A percentile compares a stretch with the other conserved stretches of the same genome.
Evolutionary conservation across 106 monocot genomes (phyloP).

Genomic region (Alisma plantagoaquatica): DNA sequence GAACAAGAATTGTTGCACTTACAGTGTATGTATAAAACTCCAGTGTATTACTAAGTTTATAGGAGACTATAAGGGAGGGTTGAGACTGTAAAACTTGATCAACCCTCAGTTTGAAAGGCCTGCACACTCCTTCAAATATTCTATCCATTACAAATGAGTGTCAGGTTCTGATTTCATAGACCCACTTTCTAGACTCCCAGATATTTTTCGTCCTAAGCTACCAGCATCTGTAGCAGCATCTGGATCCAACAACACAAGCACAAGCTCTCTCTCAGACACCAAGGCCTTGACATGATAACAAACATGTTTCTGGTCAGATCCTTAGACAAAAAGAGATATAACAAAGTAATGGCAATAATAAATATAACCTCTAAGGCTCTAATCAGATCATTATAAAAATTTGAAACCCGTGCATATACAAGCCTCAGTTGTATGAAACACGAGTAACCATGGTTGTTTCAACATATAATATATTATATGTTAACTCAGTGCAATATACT

Average conservation of each 20-base stretch:
- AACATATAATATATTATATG: too few species aligned
- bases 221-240: conserved; percentile 64
- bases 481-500: too few species aligned
- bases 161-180: conserved; percentile 43
- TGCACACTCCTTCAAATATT: conserved; percentile 97
- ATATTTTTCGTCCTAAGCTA: conserved; percentile 25
- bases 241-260: conserved; percentile 65
- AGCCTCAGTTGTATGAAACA: too few species aligned
- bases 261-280: conserved; percentile 95
- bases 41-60: conserved; percentile 78
- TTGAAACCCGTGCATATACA: too few species aligned
- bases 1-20: conserved; percentile 19
- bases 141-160: conserved; percentile 82
- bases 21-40: conserved; percentile 90
- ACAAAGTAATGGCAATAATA: too few species aligned
- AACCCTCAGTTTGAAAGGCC: conserved; percentile 96
- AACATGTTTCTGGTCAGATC: too few species aligned
- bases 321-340: too few species aligned
- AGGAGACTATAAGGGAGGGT: conserved; percentile 74
- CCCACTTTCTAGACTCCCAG: conserved; percentile 39
- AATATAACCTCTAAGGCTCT: too few species aligned
- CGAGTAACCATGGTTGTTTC: too few species aligned
- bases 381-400: too few species aligned
- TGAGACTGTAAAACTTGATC: conserved; percentile 99
- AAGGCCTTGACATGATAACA: too few species aligned